A percentile compares a stretch with the other conserved stretches of the same genome.
Evolutionary conservation across 2,329 filamentous ascomycete species (phyloP).

Genomic region (Penicillium sp.): DNA sequence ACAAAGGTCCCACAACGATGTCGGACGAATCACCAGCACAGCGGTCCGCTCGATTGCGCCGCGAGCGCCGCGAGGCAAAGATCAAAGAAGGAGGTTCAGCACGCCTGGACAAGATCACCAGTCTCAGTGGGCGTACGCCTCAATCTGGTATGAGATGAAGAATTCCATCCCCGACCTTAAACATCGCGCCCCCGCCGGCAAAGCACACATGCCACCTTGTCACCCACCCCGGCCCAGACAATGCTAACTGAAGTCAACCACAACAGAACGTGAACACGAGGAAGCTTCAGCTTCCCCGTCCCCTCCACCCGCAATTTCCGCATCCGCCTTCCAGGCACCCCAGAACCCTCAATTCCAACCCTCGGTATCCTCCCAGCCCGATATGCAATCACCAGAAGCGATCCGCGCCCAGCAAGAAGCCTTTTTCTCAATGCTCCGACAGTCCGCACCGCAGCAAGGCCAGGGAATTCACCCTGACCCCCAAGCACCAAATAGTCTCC

Average conservation of each 20-base stretch:
- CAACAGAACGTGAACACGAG: conserved; percentile 28
- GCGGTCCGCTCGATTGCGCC: conserved; percentile 57
- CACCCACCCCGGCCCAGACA: background rate
- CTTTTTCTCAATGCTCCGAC: conserved; percentile 41
- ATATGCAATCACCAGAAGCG: conserved; percentile 33
- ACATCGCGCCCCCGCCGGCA: background rate
- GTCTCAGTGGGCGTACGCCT: conserved; percentile 54
- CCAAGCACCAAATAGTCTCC: conserved; percentile 19
- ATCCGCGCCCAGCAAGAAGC: conserved; percentile 45
- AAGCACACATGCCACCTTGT: background rate
- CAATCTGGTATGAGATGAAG: conserved; percentile 34
- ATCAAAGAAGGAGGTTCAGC: conserved; percentile 58
- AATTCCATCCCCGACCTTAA: background rate
- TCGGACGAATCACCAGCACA: conserved; percentile 50
- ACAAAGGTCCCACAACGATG: conserved; percentile 24
- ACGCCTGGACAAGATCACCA: conserved; percentile 62
- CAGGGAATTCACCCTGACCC: conserved; percentile 15
- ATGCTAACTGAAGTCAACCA: conserved; percentile 9
- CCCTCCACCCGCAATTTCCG: conserved; percentile 20
- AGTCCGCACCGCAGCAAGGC: conserved; percentile 24
- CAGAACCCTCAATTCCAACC: conserved; percentile 24
- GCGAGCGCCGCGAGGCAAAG: conserved; percentile 64
- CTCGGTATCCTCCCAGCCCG: conserved; percentile 18
- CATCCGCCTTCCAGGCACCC: conserved; percentile 30
- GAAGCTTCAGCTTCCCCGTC: conserved; percentile 26